Percentiles rank a stretch among this genome's conserved stretches.
phyloP scores from a whole-genome alignment of 2,329 filamentous ascomycete genomes.

The Cadophora sp. region DNA sequence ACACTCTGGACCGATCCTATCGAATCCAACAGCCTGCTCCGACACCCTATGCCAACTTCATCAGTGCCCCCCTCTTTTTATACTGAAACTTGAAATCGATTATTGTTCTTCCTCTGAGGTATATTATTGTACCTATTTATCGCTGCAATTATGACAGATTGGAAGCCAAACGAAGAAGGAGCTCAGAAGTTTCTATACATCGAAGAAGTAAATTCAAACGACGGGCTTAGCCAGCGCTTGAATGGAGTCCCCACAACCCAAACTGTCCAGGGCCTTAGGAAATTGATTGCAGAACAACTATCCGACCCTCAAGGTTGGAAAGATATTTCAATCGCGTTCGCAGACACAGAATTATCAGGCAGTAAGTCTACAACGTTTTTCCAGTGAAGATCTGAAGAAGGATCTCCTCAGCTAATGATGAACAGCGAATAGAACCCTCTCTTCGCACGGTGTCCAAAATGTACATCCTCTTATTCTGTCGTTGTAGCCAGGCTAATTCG shows the following conservation, averaged over 20 bases:
- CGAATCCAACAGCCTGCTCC: neutral
- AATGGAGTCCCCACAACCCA: constrained; percentile 12
- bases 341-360: constrained; percentile 13
- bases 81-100: too few species aligned
- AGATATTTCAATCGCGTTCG: constrained; percentile 15
- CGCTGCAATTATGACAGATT: constrained; percentile 19
- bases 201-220: constrained; percentile 26
- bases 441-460: constrained; percentile 13
- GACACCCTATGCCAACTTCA: too few species aligned
- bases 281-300: constrained; percentile 16
- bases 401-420: neutral
- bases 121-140: too few species aligned
- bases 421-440: constrained; percentile 13
- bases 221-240: constrained; percentile 14
- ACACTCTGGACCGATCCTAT: neutral
- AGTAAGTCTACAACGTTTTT: neutral
- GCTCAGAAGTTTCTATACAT: constrained; percentile 18
- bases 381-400: too few species aligned
- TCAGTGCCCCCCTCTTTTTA: too few species aligned
- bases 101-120: too few species aligned
- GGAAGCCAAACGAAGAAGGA: constrained; percentile 14
- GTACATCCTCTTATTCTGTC: neutral
- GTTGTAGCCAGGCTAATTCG: too few species aligned
- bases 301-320: constrained; percentile 13
- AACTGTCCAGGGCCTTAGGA: constrained; percentile 17